Evolutionary conservation across 2,329 filamentous ascomycete species (phyloP), one percentile per base, ranked within the genome.

Genomic region (Aspergillus pseudonomiae): DNA sequence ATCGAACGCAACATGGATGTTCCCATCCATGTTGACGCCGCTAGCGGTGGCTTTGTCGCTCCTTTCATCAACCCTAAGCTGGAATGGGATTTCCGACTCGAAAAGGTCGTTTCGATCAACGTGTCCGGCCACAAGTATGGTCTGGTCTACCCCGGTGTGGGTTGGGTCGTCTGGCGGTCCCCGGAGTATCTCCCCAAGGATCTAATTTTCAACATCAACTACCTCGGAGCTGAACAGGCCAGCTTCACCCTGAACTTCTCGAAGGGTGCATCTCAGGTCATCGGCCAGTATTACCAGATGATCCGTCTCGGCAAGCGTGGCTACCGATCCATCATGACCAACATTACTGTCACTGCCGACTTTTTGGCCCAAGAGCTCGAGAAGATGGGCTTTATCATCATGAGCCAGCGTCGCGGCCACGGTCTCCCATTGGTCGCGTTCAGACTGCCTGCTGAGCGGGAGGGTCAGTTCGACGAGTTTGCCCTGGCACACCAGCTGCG

Each of bases 161-260:
- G 94, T 63, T 98, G 94, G 94, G 89, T 94, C 12, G 84, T 97
- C 68, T 97, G 94, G 93, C 88, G 94, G 55, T 87, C 88, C 45
- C 87, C 92, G 57, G 90, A 95, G 77, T 95, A 85, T 79, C 86
- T 97, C 3, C 94, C 94, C 9, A 86, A 94, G 75, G 94, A 97
- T 74, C 89, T 97, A 26, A 93, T 98, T 72, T 98, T 98, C 87
- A 97, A 97, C 85, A 97, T 98, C 86, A 97, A 97, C 85, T 98
- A 98, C 81, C 90, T 97, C 6, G 94, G 94, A 57, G 94, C 94
- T 12, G 93, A 97, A 75, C 94, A 98, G 78, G 91, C 93, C 2
- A 97, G 93, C 3, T 97, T 97, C 82, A 97, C 94, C 0, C 88
- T 98, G 64, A 98, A 98, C 84, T 98, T 98, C 84, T 96, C 92